phyloP scores from a whole-genome alignment of 139 green algal genomes.

The Trebouxia sp. region DNA sequence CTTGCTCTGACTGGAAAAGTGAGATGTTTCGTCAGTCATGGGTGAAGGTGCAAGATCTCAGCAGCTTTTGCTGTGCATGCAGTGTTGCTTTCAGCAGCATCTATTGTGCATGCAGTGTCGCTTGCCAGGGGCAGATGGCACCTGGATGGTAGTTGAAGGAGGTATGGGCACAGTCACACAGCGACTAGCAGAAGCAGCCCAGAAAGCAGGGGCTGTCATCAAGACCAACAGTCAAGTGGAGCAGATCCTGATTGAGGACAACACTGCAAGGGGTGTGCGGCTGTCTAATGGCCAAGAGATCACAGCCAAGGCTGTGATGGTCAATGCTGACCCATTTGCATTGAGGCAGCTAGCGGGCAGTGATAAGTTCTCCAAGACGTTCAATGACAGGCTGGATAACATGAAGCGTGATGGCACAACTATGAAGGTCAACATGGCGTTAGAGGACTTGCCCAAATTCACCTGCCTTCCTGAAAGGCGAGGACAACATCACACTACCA shows the following conservation, averaged over 20 bases:
- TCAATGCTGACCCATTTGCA: conserved; percentile 55
- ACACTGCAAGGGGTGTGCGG: conserved; percentile 27
- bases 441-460: conserved; percentile 54
- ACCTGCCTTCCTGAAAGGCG: conserved; percentile 47
- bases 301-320: conserved; percentile 42
- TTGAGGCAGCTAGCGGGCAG: background rate
- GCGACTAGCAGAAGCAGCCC: conserved; percentile 40
- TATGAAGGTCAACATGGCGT: conserved; percentile 66
- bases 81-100: background rate
- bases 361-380: conserved; percentile 33
- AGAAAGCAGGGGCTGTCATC: conserved; percentile 47
- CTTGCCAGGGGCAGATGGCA: conserved; percentile 47
- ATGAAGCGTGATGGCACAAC: conserved; percentile 52
- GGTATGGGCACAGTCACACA: conserved; percentile 62
- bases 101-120: conserved; percentile 46
- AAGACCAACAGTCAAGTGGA: conserved; percentile 45
- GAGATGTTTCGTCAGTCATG: too few relatives aligned
- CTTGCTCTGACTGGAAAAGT: too few relatives aligned
- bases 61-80: too few relatives aligned
- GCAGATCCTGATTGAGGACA: conserved; percentile 40
- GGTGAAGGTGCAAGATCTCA: too few relatives aligned
- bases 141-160: conserved; percentile 64
- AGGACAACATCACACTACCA: conserved; percentile 57
- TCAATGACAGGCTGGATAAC: conserved; percentile 50
- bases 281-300: conserved; percentile 28